Evolutionary conservation across 176 grass and related monocot genomes (phyloP).

Genomic region (Oryza nivara): DNA sequence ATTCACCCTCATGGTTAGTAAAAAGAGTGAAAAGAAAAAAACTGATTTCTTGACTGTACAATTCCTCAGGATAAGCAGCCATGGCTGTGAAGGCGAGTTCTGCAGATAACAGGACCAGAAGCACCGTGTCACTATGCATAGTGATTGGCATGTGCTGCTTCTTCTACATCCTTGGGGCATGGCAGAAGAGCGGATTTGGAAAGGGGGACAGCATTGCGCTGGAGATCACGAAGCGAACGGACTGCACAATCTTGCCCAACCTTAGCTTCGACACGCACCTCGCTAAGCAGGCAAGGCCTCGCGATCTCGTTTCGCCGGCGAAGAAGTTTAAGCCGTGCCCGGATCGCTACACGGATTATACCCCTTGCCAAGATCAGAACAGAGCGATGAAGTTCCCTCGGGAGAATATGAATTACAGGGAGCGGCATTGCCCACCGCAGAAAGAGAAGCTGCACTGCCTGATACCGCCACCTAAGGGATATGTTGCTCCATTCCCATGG

Average conservation of each 20-base stretch:
- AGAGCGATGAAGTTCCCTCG: conserved; percentile 87
- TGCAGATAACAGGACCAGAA: conserved; percentile 73
- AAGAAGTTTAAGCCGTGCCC: conserved; percentile 77
- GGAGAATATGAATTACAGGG: conserved; percentile 95
- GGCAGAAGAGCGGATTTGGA: conserved; percentile 94
- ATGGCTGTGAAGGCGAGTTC: conserved; percentile 75
- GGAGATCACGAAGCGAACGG: conserved; percentile 83
- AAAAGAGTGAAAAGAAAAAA: neutral
- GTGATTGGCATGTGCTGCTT: conserved; percentile 88
- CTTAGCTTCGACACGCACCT: conserved; percentile 79
- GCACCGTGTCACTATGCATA: conserved; percentile 67
- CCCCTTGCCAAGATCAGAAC: conserved; percentile 88
- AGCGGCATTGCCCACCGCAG: conserved; percentile 79
- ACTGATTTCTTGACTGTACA: neutral
- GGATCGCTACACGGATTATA: conserved; percentile 65
- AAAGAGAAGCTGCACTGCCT: conserved; percentile 83
- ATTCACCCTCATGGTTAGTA: neutral
- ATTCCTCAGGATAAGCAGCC: conserved; percentile 38
- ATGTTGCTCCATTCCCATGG: conserved; percentile 89
- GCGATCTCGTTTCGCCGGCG: conserved; percentile 38
- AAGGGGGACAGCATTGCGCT: conserved; percentile 94
- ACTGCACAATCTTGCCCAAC: conserved; percentile 79
- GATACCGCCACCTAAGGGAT: conserved; percentile 79
- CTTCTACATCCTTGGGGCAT: conserved; percentile 91
- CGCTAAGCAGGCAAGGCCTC: conserved; percentile 26